phyloP scores from a whole-genome alignment of 768 basidiomycete genomes.

The Phanerochaete carnosa region DNA sequence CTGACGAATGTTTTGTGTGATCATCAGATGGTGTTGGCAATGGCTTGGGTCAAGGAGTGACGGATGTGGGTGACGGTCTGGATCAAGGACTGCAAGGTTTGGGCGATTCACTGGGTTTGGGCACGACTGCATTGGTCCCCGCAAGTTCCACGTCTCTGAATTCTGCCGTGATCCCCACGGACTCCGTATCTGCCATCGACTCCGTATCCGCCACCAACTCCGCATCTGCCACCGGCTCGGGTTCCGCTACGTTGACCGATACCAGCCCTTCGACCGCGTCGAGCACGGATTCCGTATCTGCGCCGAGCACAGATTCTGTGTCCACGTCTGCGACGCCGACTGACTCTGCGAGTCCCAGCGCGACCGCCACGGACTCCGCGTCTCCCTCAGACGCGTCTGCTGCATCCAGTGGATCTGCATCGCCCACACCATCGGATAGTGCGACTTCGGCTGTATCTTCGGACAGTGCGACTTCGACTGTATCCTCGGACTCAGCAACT shows the following conservation, averaged over 20 bases:
- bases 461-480: not conserved
- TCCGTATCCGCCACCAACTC: conserved; percentile 1
- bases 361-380: conserved; percentile 1
- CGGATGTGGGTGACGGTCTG: not conserved
- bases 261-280: not conserved
- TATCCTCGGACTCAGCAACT: not conserved
- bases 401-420: not conserved
- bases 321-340: conserved; percentile 5
- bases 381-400: conserved; percentile 1
- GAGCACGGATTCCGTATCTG: conserved; percentile 1
- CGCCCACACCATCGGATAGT: not conserved
- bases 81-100: not conserved
- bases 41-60: too few relatives aligned
- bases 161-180: not conserved
- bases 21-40: too few relatives aligned
- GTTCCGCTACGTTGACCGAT: not conserved
- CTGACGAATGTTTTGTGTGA: too few relatives aligned
- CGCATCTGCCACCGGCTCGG: not conserved
- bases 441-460: not conserved
- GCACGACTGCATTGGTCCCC: conserved; percentile 2
- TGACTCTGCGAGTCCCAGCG: conserved; percentile 4
- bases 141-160: conserved; percentile 13
- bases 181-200: not conserved
- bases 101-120: not conserved
- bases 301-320: not conserved